Evolutionary conservation across 2,329 filamentous ascomycete genomes (phyloP).

Genomic region (Pyricularia grisea): DNA sequence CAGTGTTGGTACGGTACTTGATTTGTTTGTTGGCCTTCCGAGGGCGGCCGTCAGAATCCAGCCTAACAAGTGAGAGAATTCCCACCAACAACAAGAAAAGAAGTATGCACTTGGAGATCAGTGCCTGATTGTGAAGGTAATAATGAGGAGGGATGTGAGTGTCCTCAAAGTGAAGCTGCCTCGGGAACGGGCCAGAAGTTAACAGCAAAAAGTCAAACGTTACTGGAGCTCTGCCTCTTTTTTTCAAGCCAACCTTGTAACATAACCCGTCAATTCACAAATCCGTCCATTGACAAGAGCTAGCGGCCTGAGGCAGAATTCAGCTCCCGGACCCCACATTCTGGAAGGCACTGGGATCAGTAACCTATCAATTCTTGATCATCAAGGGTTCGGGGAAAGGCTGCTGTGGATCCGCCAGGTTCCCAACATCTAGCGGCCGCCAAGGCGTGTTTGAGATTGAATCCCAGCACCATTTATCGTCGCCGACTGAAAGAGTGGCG

Average conservation of each 20-base stretch:
- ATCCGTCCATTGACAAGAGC: neutral
- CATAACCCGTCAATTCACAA: neutral
- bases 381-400: slow-evolving; percentile 1
- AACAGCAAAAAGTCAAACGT: neutral
- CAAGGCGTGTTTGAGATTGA: neutral
- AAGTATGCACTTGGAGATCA: neutral
- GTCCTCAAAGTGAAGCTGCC: neutral
- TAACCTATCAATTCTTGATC: neutral
- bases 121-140: neutral
- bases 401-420: neutral
- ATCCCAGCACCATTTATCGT: neutral
- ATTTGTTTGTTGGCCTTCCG: neutral
- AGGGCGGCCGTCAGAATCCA: neutral
- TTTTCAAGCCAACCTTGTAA: neutral
- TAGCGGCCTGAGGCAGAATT: neutral
- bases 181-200: neutral
- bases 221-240: neutral
- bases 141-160: neutral
- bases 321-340: neutral
- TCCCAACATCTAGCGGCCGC: neutral
- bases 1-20: neutral
- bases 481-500: neutral
- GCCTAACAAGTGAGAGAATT: neutral
- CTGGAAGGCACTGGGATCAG: neutral
- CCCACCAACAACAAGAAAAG: neutral